phyloP scores from a whole-genome alignment of 1,139 yeast genomes.

The Meyerozyma athensensis region DNA sequence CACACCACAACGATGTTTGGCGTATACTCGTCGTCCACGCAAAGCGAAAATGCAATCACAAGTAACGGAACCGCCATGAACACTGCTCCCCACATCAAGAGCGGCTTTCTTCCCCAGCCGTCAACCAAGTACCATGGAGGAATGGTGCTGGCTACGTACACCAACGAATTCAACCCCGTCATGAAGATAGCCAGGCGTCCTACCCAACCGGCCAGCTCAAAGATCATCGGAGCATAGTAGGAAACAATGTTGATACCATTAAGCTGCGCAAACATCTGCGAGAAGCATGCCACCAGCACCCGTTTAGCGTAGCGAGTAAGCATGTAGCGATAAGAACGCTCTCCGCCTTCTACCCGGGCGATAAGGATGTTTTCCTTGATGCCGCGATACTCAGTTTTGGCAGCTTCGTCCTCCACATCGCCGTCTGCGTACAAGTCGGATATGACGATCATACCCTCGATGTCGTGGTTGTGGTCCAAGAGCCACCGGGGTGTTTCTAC shows the following conservation, averaged over 20 bases:
- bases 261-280: constrained; percentile 88
- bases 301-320: constrained; percentile 59
- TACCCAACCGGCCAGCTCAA: constrained; percentile 92
- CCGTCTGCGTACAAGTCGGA: constrained; percentile 45
- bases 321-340: constrained; percentile 64
- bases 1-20: constrained; percentile 69
- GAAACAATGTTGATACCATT: constrained; percentile 92
- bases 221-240: constrained; percentile 89
- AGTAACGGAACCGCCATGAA: constrained; percentile 72
- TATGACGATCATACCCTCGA: constrained; percentile 64
- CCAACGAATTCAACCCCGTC: constrained; percentile 85
- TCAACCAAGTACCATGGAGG: constrained; percentile 94
- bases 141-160: constrained; percentile 70
- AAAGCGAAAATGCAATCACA: constrained; percentile 63
- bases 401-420: constrained; percentile 25
- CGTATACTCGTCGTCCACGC: constrained; percentile 54
- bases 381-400: constrained; percentile 25
- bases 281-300: constrained; percentile 84
- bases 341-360: constrained; percentile 69
- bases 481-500: constrained; percentile 92
- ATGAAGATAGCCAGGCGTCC: constrained; percentile 84
- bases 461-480: constrained; percentile 80
- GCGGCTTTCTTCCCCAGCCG: constrained; percentile 84
- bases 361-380: constrained; percentile 50
- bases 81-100: constrained; percentile 70